phyloP scores from a whole-genome alignment of 1,139 yeast species.

The Entelexis paramagnoliae region DNA sequence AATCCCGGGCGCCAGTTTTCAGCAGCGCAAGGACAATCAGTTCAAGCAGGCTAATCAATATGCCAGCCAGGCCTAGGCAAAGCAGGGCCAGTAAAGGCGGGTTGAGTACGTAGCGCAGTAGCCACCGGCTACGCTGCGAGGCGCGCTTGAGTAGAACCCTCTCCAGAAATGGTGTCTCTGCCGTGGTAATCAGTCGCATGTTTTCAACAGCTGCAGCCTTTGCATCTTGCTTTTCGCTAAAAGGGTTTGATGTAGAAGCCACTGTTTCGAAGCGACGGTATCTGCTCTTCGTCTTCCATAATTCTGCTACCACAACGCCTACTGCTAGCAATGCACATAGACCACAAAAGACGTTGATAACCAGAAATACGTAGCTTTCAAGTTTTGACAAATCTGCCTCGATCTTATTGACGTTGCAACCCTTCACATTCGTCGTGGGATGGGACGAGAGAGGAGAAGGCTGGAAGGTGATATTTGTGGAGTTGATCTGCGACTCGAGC shows the following conservation, averaged over 20 bases:
- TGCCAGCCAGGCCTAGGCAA: constrained; percentile 37
- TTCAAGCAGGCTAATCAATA: constrained; percentile 38
- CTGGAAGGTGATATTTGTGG: constrained; percentile 9
- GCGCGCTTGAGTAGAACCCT: background rate
- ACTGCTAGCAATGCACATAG: constrained; percentile 11
- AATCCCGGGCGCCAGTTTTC: constrained; percentile 20
- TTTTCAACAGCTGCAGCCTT: background rate
- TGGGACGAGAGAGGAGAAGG: background rate
- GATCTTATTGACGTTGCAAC: constrained; percentile 14
- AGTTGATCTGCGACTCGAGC: constrained; percentile 37
- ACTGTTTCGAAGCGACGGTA: constrained; percentile 4
- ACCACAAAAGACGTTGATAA: constrained; percentile 6
- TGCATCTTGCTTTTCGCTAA: background rate
- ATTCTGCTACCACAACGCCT: background rate
- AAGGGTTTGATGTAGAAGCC: background rate
- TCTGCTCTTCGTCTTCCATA: constrained; percentile 2
- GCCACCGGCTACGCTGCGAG: constrained; percentile 14
- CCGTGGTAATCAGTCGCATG: constrained; percentile 2
- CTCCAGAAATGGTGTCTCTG: constrained; percentile 2
- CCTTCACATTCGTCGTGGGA: background rate
- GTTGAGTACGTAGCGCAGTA: constrained; percentile 24
- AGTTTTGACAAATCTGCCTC: constrained; percentile 3
- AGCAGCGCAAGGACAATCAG: constrained; percentile 33
- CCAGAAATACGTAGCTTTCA: background rate
- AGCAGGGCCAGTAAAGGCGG: constrained; percentile 32